Conservation (phyloP, 2,329 filamentous ascomycete species). For the Claviceps paspali region DNA sequence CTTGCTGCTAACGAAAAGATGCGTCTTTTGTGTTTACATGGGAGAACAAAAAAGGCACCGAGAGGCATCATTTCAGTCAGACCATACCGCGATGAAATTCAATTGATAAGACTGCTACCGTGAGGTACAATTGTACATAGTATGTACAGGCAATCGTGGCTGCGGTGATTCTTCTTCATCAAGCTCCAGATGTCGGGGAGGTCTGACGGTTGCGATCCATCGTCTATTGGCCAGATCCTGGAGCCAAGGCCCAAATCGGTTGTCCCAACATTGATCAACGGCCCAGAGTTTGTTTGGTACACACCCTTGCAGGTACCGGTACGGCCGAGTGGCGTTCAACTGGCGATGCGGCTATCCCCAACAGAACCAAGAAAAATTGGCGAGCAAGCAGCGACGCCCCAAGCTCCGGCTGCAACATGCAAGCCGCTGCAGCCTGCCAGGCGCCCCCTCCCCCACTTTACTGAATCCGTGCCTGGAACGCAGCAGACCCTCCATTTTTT, state of each 20-base stretch:
- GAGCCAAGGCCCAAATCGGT: neutral
- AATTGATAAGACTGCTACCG: no score
- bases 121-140: no score
- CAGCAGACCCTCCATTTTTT: no score
- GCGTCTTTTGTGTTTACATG: no score
- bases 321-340: no score
- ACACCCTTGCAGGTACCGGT: neutral
- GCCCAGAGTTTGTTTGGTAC: neutral
- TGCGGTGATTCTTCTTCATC: neutral
- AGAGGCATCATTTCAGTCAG: no score
- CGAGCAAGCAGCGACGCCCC: constrained; percentile 9
- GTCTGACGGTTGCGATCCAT: neutral
- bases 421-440: neutral
- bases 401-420: neutral
- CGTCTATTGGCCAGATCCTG: neutral
- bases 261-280: neutral
- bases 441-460: neutral
- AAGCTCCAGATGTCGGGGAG: neutral
- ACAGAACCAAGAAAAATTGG: constrained; percentile 23
- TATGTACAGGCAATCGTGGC: neutral
- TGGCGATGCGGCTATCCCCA: constrained; percentile 20
- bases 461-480: neutral
- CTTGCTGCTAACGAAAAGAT: no score
- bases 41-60: no score
- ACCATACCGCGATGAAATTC: no score